Evolutionary conservation across 2,329 filamentous ascomycete species (phyloP).

Genomic region (Cladophialophora bantiana): DNA sequence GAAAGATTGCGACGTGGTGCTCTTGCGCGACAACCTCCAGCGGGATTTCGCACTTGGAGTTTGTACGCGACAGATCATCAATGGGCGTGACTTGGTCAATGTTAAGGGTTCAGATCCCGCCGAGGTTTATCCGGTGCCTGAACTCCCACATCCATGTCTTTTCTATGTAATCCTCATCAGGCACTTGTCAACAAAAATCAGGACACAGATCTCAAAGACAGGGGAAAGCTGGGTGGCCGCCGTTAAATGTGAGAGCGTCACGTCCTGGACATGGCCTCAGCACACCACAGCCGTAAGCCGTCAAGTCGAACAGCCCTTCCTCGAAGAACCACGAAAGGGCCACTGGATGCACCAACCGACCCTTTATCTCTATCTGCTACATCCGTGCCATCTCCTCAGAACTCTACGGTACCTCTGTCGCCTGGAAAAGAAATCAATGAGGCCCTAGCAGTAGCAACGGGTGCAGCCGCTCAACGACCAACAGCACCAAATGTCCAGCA

Average conservation of each 20-base stretch:
- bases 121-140: conserved; percentile 11
- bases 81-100: conserved; percentile 7
- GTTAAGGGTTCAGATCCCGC: neutral
- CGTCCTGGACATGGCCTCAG: conserved; percentile 19
- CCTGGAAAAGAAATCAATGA: conserved; percentile 15
- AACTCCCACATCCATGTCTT: neutral
- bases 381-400: conserved; percentile 21
- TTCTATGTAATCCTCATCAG: neutral
- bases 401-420: conserved; percentile 4
- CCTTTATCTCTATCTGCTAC: conserved; percentile 53
- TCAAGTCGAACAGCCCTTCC: conserved; percentile 51
- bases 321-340: conserved; percentile 76
- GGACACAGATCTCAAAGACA: neutral
- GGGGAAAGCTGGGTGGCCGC: neutral
- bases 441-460: neutral
- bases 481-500: neutral
- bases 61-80: conserved; percentile 16
- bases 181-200: neutral
- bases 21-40: neutral
- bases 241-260: neutral
- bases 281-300: conserved; percentile 33
- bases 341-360: conserved; percentile 74
- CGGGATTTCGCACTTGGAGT: conserved; percentile 9
- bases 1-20: conserved; percentile 1
- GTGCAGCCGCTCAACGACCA: neutral